Evolutionary conservation across 768 basidiomycete genomes (phyloP).

Genomic region (Serendipita sp.): DNA sequence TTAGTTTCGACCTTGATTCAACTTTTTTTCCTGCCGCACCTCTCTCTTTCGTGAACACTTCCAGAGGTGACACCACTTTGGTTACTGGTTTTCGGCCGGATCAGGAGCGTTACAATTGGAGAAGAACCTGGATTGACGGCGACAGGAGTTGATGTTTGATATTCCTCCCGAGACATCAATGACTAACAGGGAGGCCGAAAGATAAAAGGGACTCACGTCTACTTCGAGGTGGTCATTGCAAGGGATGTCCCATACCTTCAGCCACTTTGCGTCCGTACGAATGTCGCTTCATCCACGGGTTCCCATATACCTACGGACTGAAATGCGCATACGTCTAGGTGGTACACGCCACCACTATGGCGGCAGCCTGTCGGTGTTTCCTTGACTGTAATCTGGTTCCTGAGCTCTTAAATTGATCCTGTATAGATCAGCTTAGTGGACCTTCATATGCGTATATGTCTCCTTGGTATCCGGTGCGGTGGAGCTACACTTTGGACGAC

Average conservation of each 20-base stretch:
- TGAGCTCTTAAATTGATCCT: too few relatives aligned
- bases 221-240: constrained; percentile 51
- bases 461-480: too few relatives aligned
- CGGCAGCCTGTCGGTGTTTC: constrained; percentile 79
- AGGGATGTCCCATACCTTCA: constrained; percentile 91
- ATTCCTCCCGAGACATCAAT: constrained; percentile 33
- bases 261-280: constrained; percentile 64
- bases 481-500: too few relatives aligned
- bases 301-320: constrained; percentile 72
- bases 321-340: constrained; percentile 66
- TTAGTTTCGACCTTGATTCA: constrained; percentile 49
- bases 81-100: constrained; percentile 14
- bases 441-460: too few relatives aligned
- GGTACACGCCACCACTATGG: constrained; percentile 51
- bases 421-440: too few relatives aligned
- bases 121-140: constrained; percentile 40
- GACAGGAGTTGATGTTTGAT: constrained; percentile 30
- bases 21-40: constrained; percentile 35
- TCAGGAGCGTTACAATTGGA: constrained; percentile 37
- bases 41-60: constrained; percentile 20
- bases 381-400: too few relatives aligned
- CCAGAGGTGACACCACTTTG: constrained; percentile 9
- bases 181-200: background rate
- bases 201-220: constrained; percentile 30
- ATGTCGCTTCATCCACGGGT: constrained; percentile 65